These are phyloP conservation scores for Cucumis cinereus DNA, from an alignment of 306 rosid genomes.

Conservation along the genomic window DNA sequence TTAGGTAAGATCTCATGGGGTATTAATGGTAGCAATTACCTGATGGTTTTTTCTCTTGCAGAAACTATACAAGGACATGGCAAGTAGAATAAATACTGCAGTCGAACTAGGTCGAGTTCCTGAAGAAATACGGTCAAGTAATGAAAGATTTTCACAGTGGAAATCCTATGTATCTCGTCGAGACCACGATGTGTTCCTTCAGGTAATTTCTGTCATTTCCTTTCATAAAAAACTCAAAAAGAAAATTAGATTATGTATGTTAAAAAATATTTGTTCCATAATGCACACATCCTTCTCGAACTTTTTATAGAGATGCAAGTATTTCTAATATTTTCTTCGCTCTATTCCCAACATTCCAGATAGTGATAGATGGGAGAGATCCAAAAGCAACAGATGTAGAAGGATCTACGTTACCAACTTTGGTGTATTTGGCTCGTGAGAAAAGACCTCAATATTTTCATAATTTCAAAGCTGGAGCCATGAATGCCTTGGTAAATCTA, in stretches of 20 bases:
- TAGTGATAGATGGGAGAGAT: constrained; percentile 48
- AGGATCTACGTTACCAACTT: constrained; percentile 45
- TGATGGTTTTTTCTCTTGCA: constrained; percentile 9
- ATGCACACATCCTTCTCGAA: not conserved
- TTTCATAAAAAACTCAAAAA: not conserved
- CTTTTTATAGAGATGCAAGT: not conserved
- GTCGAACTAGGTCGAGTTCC: constrained; percentile 32
- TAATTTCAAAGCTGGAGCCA: constrained; percentile 84
- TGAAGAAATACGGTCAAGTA: constrained; percentile 31
- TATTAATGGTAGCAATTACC: not conserved
- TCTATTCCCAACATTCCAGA: constrained; percentile 17
- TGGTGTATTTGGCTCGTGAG: constrained; percentile 77
- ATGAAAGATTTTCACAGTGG: constrained; percentile 55
- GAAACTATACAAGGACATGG: constrained; percentile 61
- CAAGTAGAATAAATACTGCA: constrained; percentile 30
- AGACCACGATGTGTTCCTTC: constrained; percentile 62
- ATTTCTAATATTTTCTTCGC: not conserved
- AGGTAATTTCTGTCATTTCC: constrained; percentile 19
- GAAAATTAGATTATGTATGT: not conserved
- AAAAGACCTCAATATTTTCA: constrained; percentile 62
- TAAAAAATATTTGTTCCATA: not conserved
- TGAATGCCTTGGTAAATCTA: constrained; percentile 65
- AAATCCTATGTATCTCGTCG: constrained; percentile 41
- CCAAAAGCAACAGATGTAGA: constrained; percentile 34
- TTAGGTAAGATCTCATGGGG: not conserved